Evolutionary conservation across 2,329 filamentous ascomycete genomes (phyloP).

Genomic region (Botrytis cinerea): DNA sequence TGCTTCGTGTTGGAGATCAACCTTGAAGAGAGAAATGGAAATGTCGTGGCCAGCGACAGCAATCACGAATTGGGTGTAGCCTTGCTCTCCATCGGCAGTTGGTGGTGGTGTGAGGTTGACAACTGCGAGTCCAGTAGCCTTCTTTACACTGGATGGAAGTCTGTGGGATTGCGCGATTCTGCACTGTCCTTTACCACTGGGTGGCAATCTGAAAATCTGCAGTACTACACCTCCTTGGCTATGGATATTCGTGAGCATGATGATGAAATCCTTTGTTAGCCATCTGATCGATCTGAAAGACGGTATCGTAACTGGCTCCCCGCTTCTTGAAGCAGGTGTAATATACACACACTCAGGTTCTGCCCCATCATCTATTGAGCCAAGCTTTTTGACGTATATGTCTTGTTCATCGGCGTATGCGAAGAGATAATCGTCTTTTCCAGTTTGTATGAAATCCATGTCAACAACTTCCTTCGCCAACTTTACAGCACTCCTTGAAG

Average conservation of each 20-base stretch:
- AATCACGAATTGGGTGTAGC: constrained; percentile 74
- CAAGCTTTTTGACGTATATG: constrained; percentile 57
- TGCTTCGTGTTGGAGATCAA: constrained; percentile 63
- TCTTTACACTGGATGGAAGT: constrained; percentile 68
- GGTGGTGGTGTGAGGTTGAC: constrained; percentile 63
- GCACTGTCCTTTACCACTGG: constrained; percentile 43
- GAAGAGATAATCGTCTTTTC: constrained; percentile 65
- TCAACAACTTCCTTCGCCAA: constrained; percentile 63
- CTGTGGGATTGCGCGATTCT: constrained; percentile 54
- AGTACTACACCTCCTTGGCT: constrained; percentile 59
- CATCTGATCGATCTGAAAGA: constrained; percentile 61
- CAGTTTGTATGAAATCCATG: constrained; percentile 67
- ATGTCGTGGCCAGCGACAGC: constrained; percentile 80
- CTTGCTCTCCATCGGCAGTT: constrained; percentile 51
- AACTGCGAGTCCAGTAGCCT: constrained; percentile 77
- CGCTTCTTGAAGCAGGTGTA: constrained; percentile 50
- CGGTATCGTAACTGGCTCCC: constrained; percentile 49
- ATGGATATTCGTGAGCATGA: constrained; percentile 60
- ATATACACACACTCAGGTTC: constrained; percentile 58
- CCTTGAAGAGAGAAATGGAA: constrained; percentile 74
- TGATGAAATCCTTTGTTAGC: constrained; percentile 57
- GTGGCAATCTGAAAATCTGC: constrained; percentile 52
- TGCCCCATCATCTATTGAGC: constrained; percentile 44
- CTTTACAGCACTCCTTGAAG: constrained; percentile 52
- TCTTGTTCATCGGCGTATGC: constrained; percentile 78